phyloP scores from a whole-genome alignment of 768 basidiomycete genomes.

The Coprinopsis sp. region DNA sequence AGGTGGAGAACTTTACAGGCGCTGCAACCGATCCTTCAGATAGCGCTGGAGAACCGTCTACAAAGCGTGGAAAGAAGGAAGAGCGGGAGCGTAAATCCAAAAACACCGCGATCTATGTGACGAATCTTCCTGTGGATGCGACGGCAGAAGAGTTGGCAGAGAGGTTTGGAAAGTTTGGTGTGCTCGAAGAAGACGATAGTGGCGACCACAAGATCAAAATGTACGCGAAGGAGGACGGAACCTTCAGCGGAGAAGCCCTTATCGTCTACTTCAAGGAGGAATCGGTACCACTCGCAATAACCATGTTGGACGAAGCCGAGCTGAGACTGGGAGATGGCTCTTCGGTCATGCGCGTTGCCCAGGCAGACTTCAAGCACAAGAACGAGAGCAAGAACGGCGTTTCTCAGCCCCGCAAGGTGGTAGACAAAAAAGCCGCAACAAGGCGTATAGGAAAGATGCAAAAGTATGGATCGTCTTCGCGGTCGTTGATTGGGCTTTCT shows the following conservation, averaged over 20 bases:
- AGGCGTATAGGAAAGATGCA: constrained; percentile 82
- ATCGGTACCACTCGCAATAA: constrained; percentile 81
- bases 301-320: constrained; percentile 88
- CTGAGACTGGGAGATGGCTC: constrained; percentile 75
- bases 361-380: constrained; percentile 79
- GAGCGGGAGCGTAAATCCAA: constrained; percentile 67
- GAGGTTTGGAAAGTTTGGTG: constrained; percentile 88
- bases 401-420: constrained; percentile 50
- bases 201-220: constrained; percentile 93
- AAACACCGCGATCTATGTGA: constrained; percentile 91
- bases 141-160: constrained; percentile 71
- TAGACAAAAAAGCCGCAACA: constrained; percentile 75
- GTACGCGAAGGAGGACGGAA: constrained; percentile 83
- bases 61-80: constrained; percentile 64
- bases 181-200: constrained; percentile 89
- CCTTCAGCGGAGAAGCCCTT: constrained; percentile 90
- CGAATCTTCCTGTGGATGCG: constrained; percentile 73
- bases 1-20: constrained; percentile 63
- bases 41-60: constrained; percentile 52
- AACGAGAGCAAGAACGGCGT: constrained; percentile 29
- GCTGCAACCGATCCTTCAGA: constrained; percentile 34
- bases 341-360: constrained; percentile 67
- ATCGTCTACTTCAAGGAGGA: constrained; percentile 98
- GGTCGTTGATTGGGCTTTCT: not conserved
- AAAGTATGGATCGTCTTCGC: constrained; percentile 45